phyloP scores from a whole-genome alignment of 2,329 filamentous ascomycete genomes.

The Phyllosticta citribraziliensis region DNA sequence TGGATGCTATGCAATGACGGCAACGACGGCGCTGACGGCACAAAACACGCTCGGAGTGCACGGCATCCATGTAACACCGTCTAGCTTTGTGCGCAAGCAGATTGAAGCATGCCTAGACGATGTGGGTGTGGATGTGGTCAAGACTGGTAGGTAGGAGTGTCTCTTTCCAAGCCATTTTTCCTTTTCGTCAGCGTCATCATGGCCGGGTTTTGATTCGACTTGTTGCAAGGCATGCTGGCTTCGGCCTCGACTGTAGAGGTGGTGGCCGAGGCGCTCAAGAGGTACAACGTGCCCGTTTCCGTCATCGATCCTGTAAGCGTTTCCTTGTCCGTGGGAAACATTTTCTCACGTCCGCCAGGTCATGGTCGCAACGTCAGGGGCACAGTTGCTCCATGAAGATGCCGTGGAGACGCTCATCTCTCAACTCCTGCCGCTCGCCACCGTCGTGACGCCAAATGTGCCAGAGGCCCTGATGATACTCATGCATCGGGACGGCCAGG shows the following conservation, averaged over 20 bases:
- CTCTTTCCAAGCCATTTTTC: background rate
- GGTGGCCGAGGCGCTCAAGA: constrained; percentile 54
- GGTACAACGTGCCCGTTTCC: constrained; percentile 47
- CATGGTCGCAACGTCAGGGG: constrained; percentile 81
- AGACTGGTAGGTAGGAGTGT: constrained; percentile 56
- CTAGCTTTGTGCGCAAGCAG: constrained; percentile 71
- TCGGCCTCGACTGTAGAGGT: constrained; percentile 59
- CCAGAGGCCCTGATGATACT: constrained; percentile 63
- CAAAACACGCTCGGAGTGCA: constrained; percentile 84
- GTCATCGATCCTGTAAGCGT: constrained; percentile 65
- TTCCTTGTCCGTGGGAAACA: background rate
- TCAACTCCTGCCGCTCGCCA: constrained; percentile 55
- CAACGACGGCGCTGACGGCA: constrained; percentile 88
- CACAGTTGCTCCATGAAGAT: constrained; percentile 53
- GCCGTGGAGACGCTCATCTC: constrained; percentile 53
- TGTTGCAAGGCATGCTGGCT: constrained; percentile 63
- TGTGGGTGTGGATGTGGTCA: constrained; percentile 80
- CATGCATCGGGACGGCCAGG: constrained; percentile 33
- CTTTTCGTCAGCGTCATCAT: background rate
- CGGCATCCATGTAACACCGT: constrained; percentile 69
- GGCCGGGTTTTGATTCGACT: constrained; percentile 2
- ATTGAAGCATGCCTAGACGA: constrained; percentile 78
- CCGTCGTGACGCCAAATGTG: constrained; percentile 66
- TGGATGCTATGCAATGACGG: constrained; percentile 91
- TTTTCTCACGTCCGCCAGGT: constrained; percentile 46